A percentile compares a stretch with the other conserved stretches of the same genome.
phyloP scores from a whole-genome alignment of 768 basidiomycete species.

The Tricholoma bakamatsutake region DNA sequence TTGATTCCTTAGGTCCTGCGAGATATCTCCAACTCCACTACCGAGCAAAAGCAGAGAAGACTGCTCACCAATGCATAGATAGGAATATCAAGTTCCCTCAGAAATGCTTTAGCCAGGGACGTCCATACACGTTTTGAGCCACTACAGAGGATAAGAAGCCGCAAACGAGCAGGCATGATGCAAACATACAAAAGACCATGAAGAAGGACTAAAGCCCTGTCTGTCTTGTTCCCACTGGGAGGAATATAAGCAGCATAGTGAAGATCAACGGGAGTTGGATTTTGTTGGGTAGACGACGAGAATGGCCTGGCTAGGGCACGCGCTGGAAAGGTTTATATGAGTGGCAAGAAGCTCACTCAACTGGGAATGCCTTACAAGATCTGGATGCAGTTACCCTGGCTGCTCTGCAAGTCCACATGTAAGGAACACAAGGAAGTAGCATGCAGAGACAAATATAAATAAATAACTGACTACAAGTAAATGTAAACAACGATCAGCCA shows the following conservation, averaged over 20 bases:
- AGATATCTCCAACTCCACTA: not conserved
- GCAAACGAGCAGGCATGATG: not conserved
- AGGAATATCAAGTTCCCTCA: slow-evolving; percentile 49
- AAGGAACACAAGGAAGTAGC: not conserved
- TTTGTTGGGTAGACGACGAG: not conserved
- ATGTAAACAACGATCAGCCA: slow-evolving; percentile 16
- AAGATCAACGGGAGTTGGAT: slow-evolving; percentile 9
- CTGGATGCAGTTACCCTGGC: not conserved
- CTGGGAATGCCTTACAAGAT: not conserved
- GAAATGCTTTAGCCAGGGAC: slow-evolving; percentile 67
- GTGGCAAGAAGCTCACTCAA: not conserved
- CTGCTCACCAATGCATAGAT: slow-evolving; percentile 55
- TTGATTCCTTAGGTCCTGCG: slow-evolving; percentile 67
- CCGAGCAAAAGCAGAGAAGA: not conserved
- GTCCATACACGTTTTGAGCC: slow-evolving; percentile 86
- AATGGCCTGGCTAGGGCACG: not conserved
- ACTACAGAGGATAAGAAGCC: slow-evolving; percentile 27
- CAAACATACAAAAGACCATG: slow-evolving; percentile 53
- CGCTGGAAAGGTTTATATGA: not conserved
- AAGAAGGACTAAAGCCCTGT: slow-evolving; percentile 45
- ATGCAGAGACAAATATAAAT: not conserved
- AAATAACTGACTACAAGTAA: too few relatives aligned
- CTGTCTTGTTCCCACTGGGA: slow-evolving; percentile 19
- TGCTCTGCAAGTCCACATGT: not conserved
- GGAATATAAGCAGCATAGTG: slow-evolving; percentile 15